Percentiles rank a stretch among this genome's conserved stretches.
Evolutionary conservation across 2,329 filamentous ascomycete genomes (phyloP).

Genomic region (Rutstroemia sp.): DNA sequence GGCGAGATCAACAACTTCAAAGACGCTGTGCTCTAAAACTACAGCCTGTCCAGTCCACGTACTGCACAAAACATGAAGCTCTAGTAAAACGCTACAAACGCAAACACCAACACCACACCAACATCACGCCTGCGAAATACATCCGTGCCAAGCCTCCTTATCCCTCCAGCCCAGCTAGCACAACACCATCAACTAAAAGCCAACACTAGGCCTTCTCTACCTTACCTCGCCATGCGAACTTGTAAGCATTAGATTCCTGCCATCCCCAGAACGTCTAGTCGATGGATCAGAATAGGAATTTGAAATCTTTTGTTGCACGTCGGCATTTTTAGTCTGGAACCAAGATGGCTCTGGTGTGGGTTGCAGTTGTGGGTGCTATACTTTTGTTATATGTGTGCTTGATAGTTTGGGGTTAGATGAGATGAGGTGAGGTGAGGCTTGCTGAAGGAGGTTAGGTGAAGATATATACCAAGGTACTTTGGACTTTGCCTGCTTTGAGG

Average conservation of each 20-base stretch:
- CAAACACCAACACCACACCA: neutral
- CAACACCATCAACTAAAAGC: neutral
- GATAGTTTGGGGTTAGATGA: no score
- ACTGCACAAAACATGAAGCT: no score
- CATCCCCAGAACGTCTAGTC: neutral
- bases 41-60: no score
- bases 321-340: slow-evolving; percentile 6
- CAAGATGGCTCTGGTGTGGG: neutral
- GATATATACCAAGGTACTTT: no score
- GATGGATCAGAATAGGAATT: neutral
- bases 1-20: no score
- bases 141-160: neutral
- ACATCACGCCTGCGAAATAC: neutral
- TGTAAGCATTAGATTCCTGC: neutral
- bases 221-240: neutral
- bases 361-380: neutral
- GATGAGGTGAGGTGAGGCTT: neutral
- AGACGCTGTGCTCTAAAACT: no score
- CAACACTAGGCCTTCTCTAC: neutral
- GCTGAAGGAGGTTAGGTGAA: neutral
- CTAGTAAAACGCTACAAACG: no score
- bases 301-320: slow-evolving; percentile 6
- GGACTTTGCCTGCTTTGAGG: no score
- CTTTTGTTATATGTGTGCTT: no score
- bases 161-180: neutral